Evolutionary conservation across 2,329 filamentous ascomycete genomes (phyloP), one percentile per base, ranked within the genome.

Genomic region (Hypoxylon sp.): DNA sequence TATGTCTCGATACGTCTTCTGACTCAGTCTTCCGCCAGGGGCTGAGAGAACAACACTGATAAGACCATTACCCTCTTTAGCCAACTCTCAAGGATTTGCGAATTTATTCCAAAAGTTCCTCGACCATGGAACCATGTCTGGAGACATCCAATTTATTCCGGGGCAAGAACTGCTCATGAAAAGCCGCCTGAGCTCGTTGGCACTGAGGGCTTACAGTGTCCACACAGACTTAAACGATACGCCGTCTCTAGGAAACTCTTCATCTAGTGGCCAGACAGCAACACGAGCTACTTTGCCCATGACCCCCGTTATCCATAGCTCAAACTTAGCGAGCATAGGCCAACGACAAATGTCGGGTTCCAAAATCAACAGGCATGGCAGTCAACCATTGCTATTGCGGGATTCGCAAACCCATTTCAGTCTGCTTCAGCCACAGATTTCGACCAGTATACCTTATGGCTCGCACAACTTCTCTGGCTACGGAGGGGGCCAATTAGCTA

Each of bases 181-280:
- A 24, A 24, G 7, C 16, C 54, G 44, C 9, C 2, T 64, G 11
- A 55, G 26, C n/a, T 50, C 61, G 2, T 24, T 59, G 5, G 55
- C 22, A n/a, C 61, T 40, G 28, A 50, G n/a, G 18, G 49, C 30
- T 11, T 60, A 51, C 20, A 60, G 49, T 16, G 5, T 60, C 2
- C 49, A 64, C 22, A 45, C 30, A 42, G n/a, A 30, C 16, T 7
- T 59, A 12, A 55, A 46, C 11, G 61, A 26, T 2, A 24, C 33
- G 4, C 54, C 50, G 1, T 64, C 49, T 14, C 46, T 59, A 12
- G 54, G 9, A 11, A 55, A 64, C 36, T 45, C 50, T 50, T 64
- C 61, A 14, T 59, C 54, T 4, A 55, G 44, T 22, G 55, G 45
- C 33, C 61, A 55, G 14, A 64, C 54, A 28, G 42, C 26, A 12